These are phyloP conservation scores for Apiospora rasikravindrae DNA, from an alignment of 2,329 filamentous ascomycete species.

Conservation along the genomic window DNA sequence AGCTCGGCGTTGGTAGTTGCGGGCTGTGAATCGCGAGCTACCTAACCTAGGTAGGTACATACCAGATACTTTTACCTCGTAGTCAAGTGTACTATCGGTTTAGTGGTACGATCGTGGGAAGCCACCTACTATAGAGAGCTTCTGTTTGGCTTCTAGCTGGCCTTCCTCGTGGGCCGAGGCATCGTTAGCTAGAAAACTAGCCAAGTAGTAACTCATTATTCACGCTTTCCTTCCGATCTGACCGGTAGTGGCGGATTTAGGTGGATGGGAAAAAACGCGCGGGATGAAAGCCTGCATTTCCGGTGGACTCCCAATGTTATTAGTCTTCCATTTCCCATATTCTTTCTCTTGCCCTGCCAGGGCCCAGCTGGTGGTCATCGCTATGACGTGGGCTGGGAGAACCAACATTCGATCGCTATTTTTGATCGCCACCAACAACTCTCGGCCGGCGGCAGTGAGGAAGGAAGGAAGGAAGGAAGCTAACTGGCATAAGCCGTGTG, in stretches of 20 bases:
- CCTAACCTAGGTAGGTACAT: background rate
- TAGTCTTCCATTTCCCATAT: background rate
- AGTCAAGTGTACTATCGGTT: background rate
- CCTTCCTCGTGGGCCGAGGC: background rate
- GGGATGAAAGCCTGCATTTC: background rate
- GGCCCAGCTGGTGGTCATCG: background rate
- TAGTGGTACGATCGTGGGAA: background rate
- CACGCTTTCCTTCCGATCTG: background rate
- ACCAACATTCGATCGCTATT: background rate
- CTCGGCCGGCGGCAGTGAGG: background rate
- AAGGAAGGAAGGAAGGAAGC: background rate
- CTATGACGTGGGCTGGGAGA: background rate
- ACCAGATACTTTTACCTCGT: background rate
- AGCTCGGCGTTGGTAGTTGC: background rate
- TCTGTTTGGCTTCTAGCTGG: background rate
- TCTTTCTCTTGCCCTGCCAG: background rate
- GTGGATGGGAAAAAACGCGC: background rate
- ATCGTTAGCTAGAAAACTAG: background rate
- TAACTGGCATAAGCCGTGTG: background rate
- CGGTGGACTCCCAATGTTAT: background rate
- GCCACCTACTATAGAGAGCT: constrained; percentile 4
- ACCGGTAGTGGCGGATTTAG: background rate
- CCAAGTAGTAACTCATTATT: background rate
- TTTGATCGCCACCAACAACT: background rate
- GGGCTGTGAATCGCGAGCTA: background rate